Base-by-base conservation (phyloP, 2,329 filamentous ascomycete species). In the Diplodia scrobiculata region DNA sequence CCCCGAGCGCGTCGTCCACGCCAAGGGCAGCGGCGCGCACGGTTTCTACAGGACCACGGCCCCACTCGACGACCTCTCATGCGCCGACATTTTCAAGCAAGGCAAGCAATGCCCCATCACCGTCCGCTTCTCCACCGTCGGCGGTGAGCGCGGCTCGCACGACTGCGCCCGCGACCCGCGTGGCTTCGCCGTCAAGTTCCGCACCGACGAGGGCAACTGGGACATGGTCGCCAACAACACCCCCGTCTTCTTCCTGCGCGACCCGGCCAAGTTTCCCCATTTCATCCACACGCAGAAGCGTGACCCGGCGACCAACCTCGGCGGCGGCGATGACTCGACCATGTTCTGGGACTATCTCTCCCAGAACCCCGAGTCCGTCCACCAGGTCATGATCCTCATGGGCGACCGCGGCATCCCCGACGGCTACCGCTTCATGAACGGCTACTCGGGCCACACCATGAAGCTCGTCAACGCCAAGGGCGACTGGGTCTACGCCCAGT, bases 271-370 rank as follows among this genome's bases (percentile, higher is more conserved):
- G 76, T 91, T 90, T 73, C 89, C 89, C 27, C 80, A 88, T 72
- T 88, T 91, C 72, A 91, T 91, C 63, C 89, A 91, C 74, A 90
- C 88, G 0, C 89, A 91, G 74, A 91, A 91, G 81, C 82, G 89
- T n/a, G 81, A 91, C 72, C 89, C 89, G 0, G 83, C 87, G 70
- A 91, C 87, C 3, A 87, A 91, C 73, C 77, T 90, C 5, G 87
- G 86, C 55, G 86, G 90, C 76, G 86, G 88, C 17, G 83, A 85
- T 59, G 83, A 86, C 68, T 81, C 82, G 13, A 88, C 86, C 62
- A 86, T 86, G 79, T 90, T 90, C 78, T 91, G 87, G 87, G 87
- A 84, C 69, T 84, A 84, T 68, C 76, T 83, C 0, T 82, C 79
- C 5, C 79, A 84, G 69, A 84, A 84, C 69, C 83, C 83, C 0